Conservation (phyloP, 2,329 filamentous ascomycete genomes). For the Penicillium hesseltinei region DNA sequence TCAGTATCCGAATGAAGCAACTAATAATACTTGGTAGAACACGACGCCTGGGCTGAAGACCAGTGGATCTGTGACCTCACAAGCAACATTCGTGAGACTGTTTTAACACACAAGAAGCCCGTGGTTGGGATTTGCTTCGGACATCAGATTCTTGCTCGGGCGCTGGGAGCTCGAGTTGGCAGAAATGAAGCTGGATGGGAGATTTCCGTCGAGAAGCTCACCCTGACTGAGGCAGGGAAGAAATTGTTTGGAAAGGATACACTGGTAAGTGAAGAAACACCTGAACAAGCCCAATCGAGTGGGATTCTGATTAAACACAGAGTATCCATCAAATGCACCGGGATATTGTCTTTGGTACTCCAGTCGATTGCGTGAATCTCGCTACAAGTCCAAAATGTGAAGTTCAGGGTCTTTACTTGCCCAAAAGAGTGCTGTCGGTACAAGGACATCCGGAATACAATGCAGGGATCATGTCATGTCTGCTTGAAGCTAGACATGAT, state of each 20-base stretch:
- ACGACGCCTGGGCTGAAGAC: constrained; percentile 46
- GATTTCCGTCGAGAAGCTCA: constrained; percentile 45
- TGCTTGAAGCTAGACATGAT: constrained; percentile 24
- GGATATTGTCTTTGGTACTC: constrained; percentile 46
- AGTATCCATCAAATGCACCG: constrained; percentile 50
- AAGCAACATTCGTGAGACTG: constrained; percentile 37
- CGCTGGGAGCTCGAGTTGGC: constrained; percentile 39
- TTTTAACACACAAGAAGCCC: constrained; percentile 23
- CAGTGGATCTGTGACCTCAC: constrained; percentile 48
- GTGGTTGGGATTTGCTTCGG: constrained; percentile 52
- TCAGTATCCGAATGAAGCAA: not conserved
- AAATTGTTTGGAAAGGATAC: constrained; percentile 37
- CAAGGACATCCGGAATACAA: constrained; percentile 53
- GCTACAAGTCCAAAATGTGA: constrained; percentile 44
- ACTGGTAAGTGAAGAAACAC: constrained; percentile 19
- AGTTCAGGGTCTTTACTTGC: constrained; percentile 47
- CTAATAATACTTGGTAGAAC: constrained; percentile 19
- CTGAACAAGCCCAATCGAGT: not conserved
- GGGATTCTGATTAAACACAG: constrained; percentile 12
- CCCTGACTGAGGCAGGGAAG: constrained; percentile 43
- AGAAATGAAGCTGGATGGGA: constrained; percentile 48
- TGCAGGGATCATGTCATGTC: constrained; percentile 37
- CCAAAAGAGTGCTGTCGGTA: constrained; percentile 42
- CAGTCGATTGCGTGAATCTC: constrained; percentile 41
- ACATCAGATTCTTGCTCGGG: constrained; percentile 50